Evolutionary conservation across 768 basidiomycete species (phyloP).

Genomic region (Chalciporus piperatus): DNA sequence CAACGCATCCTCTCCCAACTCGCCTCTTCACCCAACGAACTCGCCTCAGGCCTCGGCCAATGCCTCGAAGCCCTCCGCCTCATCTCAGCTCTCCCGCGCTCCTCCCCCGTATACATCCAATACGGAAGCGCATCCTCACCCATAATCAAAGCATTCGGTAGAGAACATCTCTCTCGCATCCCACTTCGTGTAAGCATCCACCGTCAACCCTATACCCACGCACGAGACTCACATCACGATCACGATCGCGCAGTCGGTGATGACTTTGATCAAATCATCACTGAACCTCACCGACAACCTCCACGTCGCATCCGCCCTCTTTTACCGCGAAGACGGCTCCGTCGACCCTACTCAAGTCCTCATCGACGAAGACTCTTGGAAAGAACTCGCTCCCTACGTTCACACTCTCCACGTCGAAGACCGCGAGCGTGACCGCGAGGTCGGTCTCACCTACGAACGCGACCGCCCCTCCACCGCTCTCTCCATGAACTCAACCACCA

Average conservation of each 20-base stretch:
- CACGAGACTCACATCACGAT: no score
- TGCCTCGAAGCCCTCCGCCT: slow-evolving; percentile 34
- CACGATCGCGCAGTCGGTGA: slow-evolving; percentile 19
- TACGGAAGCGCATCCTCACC: slow-evolving; percentile 18
- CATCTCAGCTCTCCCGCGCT: slow-evolving; percentile 26
- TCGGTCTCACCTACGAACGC: background rate
- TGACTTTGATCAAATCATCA: slow-evolving; percentile 25
- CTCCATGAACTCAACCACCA: slow-evolving; percentile 8
- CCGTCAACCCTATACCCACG: no score
- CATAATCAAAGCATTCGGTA: slow-evolving; percentile 27
- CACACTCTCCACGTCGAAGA: slow-evolving; percentile 32
- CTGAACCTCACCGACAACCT: slow-evolving; percentile 19
- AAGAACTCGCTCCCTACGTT: slow-evolving; percentile 29
- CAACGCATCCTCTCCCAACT: slow-evolving; percentile 31
- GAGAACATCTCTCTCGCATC: slow-evolving; percentile 30
- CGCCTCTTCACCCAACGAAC: slow-evolving; percentile 31
- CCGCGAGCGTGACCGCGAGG: slow-evolving; percentile 1
- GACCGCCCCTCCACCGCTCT: slow-evolving; percentile 14
- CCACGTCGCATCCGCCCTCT: slow-evolving; percentile 21
- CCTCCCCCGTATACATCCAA: slow-evolving; percentile 27
- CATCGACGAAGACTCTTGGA: slow-evolving; percentile 33
- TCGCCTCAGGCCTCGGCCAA: slow-evolving; percentile 32
- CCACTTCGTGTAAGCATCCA: slow-evolving; percentile 29
- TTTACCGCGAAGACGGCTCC: slow-evolving; percentile 31
- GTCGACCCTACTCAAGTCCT: slow-evolving; percentile 22